Conservation (phyloP, 257 asterid species). For the Thymus mandschuricus region DNA sequence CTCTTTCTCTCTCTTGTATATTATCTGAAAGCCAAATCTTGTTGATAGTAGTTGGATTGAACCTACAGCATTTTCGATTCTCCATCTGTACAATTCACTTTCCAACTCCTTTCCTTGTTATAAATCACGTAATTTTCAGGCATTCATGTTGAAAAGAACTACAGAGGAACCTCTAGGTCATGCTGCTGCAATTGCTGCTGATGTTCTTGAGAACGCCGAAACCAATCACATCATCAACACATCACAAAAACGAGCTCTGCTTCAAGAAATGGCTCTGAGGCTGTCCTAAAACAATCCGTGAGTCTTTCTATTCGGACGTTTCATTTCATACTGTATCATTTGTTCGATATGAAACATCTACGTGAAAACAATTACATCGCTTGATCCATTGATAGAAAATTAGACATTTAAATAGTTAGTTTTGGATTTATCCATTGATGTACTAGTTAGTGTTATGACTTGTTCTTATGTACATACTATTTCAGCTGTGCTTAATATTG, state of each 20-base stretch:
- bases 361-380: no score
- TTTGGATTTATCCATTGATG: no score
- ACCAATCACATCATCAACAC: conserved; percentile 72
- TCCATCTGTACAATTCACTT: neutral
- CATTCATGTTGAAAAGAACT: conserved; percentile 95
- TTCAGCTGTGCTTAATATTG: no score
- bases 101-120: neutral
- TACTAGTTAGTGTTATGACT: no score
- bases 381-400: no score
- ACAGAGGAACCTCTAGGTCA: conserved; percentile 98
- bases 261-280: conserved; percentile 94
- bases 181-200: conserved; percentile 87
- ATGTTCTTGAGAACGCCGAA: conserved; percentile 93
- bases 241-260: conserved; percentile 83
- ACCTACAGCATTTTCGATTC: neutral
- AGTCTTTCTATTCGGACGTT: no score
- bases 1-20: conserved; percentile 9
- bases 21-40: neutral
- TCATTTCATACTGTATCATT: no score
- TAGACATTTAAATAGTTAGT: no score
- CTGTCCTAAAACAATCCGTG: conserved; percentile 49
- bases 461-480: no score
- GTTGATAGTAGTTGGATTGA: neutral
- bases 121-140: conserved; percentile 43
- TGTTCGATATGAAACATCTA: no score